phyloP scores from a whole-genome alignment of 1,139 yeast genomes.

The Candida glucosophila region DNA sequence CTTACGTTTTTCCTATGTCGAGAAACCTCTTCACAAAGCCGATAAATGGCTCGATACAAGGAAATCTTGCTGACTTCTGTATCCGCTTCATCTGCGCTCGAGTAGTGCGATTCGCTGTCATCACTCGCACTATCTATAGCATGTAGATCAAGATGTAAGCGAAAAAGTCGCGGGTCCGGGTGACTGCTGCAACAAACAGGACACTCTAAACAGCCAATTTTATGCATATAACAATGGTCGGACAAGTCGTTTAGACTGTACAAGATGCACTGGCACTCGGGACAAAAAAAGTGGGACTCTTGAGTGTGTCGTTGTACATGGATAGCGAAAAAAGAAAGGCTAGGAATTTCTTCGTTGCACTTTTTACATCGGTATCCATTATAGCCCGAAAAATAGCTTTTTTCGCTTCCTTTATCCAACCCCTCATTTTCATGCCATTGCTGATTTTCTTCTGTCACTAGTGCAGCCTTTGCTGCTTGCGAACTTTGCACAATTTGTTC shows the following conservation, averaged over 20 bases:
- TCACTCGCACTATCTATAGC: slow-evolving; percentile 4
- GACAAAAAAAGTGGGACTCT: slow-evolving; percentile 3
- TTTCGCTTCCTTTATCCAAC: no score
- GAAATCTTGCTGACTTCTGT: no score
- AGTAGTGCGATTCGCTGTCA: background rate
- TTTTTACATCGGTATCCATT: slow-evolving; percentile 2
- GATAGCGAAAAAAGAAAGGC: slow-evolving; percentile 5
- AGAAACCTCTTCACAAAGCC: no score
- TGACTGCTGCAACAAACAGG: slow-evolving; percentile 3
- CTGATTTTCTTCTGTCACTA: no score
- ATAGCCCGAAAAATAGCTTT: no score
- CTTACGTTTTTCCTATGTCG: no score
- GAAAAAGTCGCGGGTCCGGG: slow-evolving; percentile 3
- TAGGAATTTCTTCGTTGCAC: slow-evolving; percentile 3
- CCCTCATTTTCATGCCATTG: no score
- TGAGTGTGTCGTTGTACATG: slow-evolving; percentile 4
- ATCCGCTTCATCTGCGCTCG: background rate
- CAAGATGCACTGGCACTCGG: slow-evolving; percentile 3
- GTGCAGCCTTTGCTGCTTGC: no score
- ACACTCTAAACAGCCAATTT: slow-evolving; percentile 2
- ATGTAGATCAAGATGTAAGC: slow-evolving; percentile 6
- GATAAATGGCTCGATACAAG: no score
- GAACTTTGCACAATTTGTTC: background rate
- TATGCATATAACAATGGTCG: slow-evolving; percentile 5
- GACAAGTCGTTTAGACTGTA: slow-evolving; percentile 2